Conservation (phyloP, 73 alveolate species). For the Effrenium voratum region DNA sequence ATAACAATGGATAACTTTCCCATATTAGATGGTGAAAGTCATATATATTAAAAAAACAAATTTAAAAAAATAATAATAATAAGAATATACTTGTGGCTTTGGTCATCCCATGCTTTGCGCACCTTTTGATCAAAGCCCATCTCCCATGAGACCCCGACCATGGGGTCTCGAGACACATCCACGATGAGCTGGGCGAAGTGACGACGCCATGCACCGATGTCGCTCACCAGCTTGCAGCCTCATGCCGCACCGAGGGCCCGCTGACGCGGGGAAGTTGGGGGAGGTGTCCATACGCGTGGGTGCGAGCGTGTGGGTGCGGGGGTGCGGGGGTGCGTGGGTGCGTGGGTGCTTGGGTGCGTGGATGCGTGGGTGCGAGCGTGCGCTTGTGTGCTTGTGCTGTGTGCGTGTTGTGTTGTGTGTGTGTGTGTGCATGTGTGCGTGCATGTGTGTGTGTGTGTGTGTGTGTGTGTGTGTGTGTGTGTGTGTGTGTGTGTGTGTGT, state of each 20-base stretch:
- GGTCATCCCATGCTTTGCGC: not conserved
- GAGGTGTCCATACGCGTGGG: no score
- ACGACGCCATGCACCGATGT: slow-evolving; percentile 75
- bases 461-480: no score
- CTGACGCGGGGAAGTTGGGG: no score
- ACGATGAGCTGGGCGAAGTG: slow-evolving; percentile 42
- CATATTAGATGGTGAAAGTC: no score
- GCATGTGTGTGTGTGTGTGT: no score
- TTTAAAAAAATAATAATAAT: not conserved
- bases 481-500: no score
- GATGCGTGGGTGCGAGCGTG: not conserved
- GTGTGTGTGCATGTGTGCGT: no score
- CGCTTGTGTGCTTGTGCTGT: not conserved
- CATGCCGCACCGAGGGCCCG: no score
- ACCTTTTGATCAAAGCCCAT: not conserved
- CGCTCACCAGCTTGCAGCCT: slow-evolving; percentile 63
- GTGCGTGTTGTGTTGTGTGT: not conserved
- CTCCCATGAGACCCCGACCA: not conserved
- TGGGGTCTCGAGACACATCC: slow-evolving; percentile 67
- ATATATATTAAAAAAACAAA: not conserved
- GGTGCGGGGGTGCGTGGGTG: no score
- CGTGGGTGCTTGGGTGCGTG: not conserved
- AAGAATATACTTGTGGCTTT: not conserved
- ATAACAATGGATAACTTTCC: no score
- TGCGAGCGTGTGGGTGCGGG: no score